A percentile compares a stretch with the other conserved stretches of the same genome.
These are phyloP conservation scores for Trifolium subterraneum DNA, from an alignment of 306 rosid genomes.

Conservation along the genomic window DNA sequence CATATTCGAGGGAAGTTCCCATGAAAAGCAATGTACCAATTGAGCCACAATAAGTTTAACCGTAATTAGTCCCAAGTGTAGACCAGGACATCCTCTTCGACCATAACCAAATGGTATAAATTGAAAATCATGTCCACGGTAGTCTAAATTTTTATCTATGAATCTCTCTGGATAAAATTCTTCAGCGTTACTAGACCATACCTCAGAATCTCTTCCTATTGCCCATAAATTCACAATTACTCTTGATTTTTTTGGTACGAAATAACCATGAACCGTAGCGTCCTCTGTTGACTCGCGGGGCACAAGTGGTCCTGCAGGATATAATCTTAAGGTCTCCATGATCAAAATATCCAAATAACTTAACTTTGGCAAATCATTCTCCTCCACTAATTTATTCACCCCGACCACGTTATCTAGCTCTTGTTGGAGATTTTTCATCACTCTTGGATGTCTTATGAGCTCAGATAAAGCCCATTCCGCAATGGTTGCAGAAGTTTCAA, in stretches of 20 bases:
- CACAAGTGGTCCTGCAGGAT: slow-evolving; percentile 42
- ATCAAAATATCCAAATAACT: slow-evolving; percentile 51
- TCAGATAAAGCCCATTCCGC: slow-evolving; percentile 52
- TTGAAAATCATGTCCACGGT: slow-evolving; percentile 35
- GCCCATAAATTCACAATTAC: slow-evolving; percentile 48
- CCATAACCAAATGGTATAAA: slow-evolving; percentile 54
- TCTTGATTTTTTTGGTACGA: slow-evolving; percentile 32
- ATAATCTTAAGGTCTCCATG: slow-evolving; percentile 50
- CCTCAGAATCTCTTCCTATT: slow-evolving; percentile 47
- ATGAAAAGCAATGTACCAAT: slow-evolving; percentile 48
- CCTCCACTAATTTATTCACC: slow-evolving; percentile 43
- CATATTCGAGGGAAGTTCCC: slow-evolving; percentile 42
- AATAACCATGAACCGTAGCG: slow-evolving; percentile 35
- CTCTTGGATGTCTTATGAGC: slow-evolving; percentile 50
- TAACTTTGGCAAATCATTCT: slow-evolving; percentile 44
- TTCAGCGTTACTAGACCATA: slow-evolving; percentile 49
- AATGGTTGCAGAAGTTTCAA: slow-evolving; percentile 35
- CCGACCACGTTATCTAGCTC: slow-evolving; percentile 51
- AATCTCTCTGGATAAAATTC: slow-evolving; percentile 52
- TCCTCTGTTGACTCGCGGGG: slow-evolving; percentile 48
- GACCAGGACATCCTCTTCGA: slow-evolving; percentile 52
- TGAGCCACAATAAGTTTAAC: slow-evolving; percentile 46
- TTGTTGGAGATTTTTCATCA: slow-evolving; percentile 49
- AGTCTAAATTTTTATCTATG: background rate
- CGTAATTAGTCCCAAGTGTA: slow-evolving; percentile 26